Evolutionary conservation across 805 yeast species (phyloP), one percentile per base, ranked within the genome.

Genomic region (Yarrowia sp.): DNA sequence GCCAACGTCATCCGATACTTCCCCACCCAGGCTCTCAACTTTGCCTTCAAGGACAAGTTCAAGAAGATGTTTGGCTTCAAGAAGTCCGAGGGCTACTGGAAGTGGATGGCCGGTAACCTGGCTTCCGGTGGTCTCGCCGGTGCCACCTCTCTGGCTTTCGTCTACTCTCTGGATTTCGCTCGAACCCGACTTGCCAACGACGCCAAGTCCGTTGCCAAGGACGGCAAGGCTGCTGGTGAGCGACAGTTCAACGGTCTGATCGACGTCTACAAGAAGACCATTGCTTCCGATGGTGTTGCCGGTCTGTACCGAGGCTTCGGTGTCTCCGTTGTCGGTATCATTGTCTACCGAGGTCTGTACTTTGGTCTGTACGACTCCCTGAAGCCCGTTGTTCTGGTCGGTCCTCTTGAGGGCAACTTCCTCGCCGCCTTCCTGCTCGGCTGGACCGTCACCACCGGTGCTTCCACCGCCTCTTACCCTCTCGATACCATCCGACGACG

Each of bases 251-350:
- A 89, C 82, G 97, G 97, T 85, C 84, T 91, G 80, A 75, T 91
- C 74, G 97, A 91, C 80, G 97, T 91, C 73, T 91, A 91, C 90
- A 89, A 83, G 84, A 89, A 91, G 87, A 91, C 97, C 73, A 80
- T 91, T 75, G 92, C 92, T 75, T 75, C 96, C 72, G 97, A 92
- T 78, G 97, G 97, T 88, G 76, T 91, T 80, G 96, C 96, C 72
- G 97, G 97, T 88, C 84, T 91, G 78, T 91, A 91, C 91, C 89
- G 97, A 86, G 97, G 97, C 84, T 91, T 91, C 91, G 90, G 92
- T 79, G 97, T 97, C 77, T 91, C 97, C 73, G 97, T 92, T 77
- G 84, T 90, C 72, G 97, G 97, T 87, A 92, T 91, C 76, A 80
- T 92, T 82, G 97, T 90, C 77, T 91, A 92, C 96, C 90, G 97